Conservation (phyloP, 2,329 filamentous ascomycete species). For the Verticillium alfalfae region DNA sequence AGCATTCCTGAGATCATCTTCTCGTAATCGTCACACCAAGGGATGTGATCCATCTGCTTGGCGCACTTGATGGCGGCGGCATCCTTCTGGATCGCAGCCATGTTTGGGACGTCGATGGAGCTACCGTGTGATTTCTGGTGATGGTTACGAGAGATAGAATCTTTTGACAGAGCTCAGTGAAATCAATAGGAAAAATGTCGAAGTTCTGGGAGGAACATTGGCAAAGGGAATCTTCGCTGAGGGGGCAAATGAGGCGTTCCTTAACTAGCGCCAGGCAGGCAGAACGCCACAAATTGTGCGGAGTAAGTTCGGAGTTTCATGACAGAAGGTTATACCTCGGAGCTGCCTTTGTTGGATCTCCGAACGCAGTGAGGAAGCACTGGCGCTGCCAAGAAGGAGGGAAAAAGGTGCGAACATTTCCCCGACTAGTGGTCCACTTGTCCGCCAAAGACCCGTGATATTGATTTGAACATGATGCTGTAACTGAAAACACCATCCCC, state of each 20-base stretch:
- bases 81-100: slow-evolving; percentile 24
- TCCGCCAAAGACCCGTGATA: too few relatives aligned
- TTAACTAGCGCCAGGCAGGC: background rate
- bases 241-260: background rate
- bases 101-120: background rate
- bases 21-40: slow-evolving; percentile 56
- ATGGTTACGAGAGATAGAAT: too few relatives aligned
- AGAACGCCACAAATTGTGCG: background rate
- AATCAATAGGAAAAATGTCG: background rate
- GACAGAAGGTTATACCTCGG: background rate
- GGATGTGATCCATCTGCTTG: slow-evolving; percentile 41
- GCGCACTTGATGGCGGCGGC: slow-evolving; percentile 35
- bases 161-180: too few relatives aligned
- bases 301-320: background rate
- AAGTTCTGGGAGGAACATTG: background rate
- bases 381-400: too few relatives aligned
- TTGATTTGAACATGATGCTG: too few relatives aligned
- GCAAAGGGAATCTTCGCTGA: background rate
- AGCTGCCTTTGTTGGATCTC: background rate
- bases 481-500: too few relatives aligned
- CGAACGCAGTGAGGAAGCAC: background rate
- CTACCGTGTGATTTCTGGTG: background rate
- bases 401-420: too few relatives aligned
- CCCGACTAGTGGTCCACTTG: too few relatives aligned
- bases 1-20: slow-evolving; percentile 61